phyloP scores from a whole-genome alignment of 768 basidiomycete genomes.

The Naganishia randhawae region DNA sequence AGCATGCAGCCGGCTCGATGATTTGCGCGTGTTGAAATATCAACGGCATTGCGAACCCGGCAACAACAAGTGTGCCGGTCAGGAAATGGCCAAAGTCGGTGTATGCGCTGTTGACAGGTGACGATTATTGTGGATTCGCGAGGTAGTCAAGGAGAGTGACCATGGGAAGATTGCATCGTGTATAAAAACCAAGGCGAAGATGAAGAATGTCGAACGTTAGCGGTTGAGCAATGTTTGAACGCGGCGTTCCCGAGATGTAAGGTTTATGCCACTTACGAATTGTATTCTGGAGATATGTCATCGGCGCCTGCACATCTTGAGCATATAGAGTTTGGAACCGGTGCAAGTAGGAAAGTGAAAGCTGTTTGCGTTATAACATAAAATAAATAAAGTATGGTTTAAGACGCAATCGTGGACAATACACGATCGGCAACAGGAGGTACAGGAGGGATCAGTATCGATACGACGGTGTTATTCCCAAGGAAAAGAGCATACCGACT shows the following conservation, averaged over 20 bases:
- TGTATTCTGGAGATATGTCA: conserved; percentile 77
- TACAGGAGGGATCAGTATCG: neutral
- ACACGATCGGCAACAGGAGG: neutral
- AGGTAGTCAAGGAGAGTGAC: neutral
- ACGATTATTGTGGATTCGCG: neutral
- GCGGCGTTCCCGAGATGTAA: neutral
- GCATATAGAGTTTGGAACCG: conserved; percentile 89
- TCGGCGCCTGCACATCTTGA: conserved; percentile 80
- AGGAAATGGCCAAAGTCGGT: conserved; percentile 92
- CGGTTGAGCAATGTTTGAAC: neutral
- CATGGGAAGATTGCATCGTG: too few species aligned
- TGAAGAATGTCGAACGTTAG: neutral
- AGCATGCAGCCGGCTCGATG: conserved; percentile 75
- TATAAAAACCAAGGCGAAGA: too few species aligned
- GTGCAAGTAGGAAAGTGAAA: conserved; percentile 88
- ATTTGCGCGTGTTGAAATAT: conserved; percentile 87
- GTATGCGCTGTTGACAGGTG: conserved; percentile 38
- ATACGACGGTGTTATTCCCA: conserved; percentile 39
- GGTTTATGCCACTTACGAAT: conserved; percentile 36
- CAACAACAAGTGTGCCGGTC: conserved; percentile 81
- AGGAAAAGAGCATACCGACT: conserved; percentile 62
- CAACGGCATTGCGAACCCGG: conserved; percentile 87
- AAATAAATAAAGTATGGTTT: neutral
- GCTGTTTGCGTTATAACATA: conserved; percentile 55
- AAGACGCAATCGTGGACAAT: neutral